Evolutionary conservation across 2,329 filamentous ascomycete species (phyloP).

Genomic region (Microthyrium microscopicum): DNA sequence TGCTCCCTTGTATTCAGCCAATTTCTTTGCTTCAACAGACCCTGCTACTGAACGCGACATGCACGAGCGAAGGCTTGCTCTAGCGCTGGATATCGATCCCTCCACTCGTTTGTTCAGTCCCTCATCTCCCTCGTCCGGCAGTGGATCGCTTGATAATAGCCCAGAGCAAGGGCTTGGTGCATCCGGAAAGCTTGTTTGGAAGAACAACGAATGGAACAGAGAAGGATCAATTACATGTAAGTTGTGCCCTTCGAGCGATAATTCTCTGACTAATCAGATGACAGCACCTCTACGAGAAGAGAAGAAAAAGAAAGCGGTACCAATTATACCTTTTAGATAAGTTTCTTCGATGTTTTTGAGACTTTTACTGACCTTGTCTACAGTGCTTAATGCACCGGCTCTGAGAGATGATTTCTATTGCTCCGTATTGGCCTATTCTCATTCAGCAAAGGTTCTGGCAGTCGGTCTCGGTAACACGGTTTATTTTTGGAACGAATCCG

Average conservation of each 20-base stretch:
- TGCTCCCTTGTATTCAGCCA: conserved; percentile 45
- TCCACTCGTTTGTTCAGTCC: conserved; percentile 3
- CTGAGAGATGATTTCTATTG: conserved; percentile 96
- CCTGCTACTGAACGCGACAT: conserved; percentile 46
- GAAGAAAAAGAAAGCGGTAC: conserved; percentile 31
- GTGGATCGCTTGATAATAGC: no score
- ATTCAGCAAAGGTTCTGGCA: conserved; percentile 57
- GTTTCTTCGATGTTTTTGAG: conserved; percentile 14
- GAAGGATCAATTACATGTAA: conserved; percentile 12
- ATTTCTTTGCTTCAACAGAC: conserved; percentile 34
- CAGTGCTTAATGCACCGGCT: conserved; percentile 72
- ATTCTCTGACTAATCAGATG: conserved; percentile 13
- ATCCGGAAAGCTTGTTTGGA: conserved; percentile 18
- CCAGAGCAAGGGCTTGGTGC: conserved; percentile 1
- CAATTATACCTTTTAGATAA: conserved; percentile 62
- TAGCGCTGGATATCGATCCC: conserved; percentile 60
- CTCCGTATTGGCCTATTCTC: conserved; percentile 72
- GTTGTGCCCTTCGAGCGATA: conserved; percentile 8
- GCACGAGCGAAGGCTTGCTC: conserved; percentile 59
- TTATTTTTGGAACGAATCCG: conserved; percentile 74
- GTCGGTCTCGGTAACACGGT: conserved; percentile 66
- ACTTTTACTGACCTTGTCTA: conserved; percentile 23
- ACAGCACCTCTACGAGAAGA: conserved; percentile 10
- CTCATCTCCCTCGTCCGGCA: no score
- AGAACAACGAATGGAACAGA: conserved; percentile 24